Evolutionary conservation across 441 rosid species (phyloP).

Genomic region (Manihot esculenta): DNA sequence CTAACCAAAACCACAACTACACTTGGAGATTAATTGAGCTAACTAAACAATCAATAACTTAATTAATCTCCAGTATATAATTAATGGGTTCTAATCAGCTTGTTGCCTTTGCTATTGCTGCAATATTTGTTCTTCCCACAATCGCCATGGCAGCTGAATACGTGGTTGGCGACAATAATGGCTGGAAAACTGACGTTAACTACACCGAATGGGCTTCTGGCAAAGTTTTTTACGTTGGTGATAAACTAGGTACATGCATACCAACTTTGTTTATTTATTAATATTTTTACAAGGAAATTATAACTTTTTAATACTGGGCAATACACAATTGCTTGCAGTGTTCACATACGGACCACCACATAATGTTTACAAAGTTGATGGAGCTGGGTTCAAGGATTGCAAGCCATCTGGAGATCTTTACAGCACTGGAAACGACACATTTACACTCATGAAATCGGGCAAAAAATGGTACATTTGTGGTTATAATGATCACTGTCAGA

Average conservation of each 20-base stretch:
- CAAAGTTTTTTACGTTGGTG: constrained; percentile 40
- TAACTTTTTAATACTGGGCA: background rate
- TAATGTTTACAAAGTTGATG: constrained; percentile 37
- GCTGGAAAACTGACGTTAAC: constrained; percentile 32
- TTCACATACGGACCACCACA: constrained; percentile 31
- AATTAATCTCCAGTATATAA: background rate
- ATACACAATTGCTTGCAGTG: constrained; percentile 28
- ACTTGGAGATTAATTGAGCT: background rate
- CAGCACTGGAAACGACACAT: constrained; percentile 32
- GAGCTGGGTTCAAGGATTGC: constrained; percentile 30
- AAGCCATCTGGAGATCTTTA: background rate
- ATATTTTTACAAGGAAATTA: too few relatives aligned
- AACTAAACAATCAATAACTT: too few relatives aligned
- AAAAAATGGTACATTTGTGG: constrained; percentile 53
- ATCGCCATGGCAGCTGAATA: constrained; percentile 32
- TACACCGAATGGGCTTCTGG: constrained; percentile 38
- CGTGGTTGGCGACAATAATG: constrained; percentile 31
- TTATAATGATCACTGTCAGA: constrained; percentile 18
- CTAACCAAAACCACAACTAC: background rate
- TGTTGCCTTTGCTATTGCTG: constrained; percentile 24
- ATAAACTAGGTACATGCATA: constrained; percentile 31
- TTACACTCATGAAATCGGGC: constrained; percentile 27
- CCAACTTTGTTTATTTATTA: background rate
- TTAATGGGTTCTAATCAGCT: constrained; percentile 33
- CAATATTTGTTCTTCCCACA: constrained; percentile 31